These are phyloP conservation scores for Persicaria maculosa DNA, from an alignment of 148 eudicot genomes.

Conservation along the genomic window DNA sequence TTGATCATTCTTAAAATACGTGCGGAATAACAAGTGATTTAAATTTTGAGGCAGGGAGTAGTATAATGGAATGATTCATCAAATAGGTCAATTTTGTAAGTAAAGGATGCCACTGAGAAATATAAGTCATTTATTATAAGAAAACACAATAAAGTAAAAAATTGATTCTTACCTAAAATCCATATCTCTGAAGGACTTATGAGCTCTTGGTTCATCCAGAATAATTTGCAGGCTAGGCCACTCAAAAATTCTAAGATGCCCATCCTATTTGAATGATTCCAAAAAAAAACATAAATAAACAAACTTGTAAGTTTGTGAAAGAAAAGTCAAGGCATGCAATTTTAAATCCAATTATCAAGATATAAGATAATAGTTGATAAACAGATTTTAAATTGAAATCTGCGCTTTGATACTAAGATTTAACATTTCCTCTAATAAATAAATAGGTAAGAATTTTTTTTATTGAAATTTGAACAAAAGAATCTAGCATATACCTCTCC, in stretches of 20 bases:
- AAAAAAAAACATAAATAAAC: constrained; percentile 11
- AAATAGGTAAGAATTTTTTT: no score
- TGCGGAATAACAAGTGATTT: no score
- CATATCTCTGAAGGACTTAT: constrained; percentile 85
- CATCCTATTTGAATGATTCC: constrained; percentile 44
- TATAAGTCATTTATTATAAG: neutral
- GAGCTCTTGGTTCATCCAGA: constrained; percentile 85
- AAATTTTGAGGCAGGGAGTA: no score
- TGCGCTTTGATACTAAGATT: no score
- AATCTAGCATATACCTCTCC: constrained; percentile 58
- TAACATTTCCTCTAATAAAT: no score
- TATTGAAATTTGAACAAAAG: neutral
- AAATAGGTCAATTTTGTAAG: neutral
- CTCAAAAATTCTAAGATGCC: constrained; percentile 86
- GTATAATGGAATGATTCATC: neutral
- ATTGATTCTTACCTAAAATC: constrained; percentile 68
- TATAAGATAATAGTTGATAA: no score
- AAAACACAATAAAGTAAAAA: constrained; percentile 6
- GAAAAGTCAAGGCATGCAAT: no score
- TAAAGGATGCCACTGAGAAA: neutral
- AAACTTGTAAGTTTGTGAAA: neutral
- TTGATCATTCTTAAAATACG: no score
- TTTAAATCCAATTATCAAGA: no score
- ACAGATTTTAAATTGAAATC: no score
- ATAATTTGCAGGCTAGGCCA: constrained; percentile 86